Percentiles rank a stretch among this genome's conserved stretches.
phyloP scores from a whole-genome alignment of 371 early-diverging fungal species.

The Mortierella sp. region DNA sequence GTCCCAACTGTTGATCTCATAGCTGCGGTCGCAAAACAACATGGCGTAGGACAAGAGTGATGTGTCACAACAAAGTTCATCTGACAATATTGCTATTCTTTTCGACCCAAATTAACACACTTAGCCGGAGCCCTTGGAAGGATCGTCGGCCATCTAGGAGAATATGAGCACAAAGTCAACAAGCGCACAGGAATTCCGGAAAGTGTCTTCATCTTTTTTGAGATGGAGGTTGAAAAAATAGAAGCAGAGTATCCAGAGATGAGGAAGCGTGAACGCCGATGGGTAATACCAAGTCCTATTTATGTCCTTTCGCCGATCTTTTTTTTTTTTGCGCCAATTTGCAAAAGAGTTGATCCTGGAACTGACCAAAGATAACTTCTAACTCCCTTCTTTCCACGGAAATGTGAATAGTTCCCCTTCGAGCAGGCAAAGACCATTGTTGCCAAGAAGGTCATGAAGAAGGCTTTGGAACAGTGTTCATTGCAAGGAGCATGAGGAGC shows the following conservation, averaged over 20 bases:
- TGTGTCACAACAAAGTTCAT: too few relatives aligned
- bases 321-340: background rate
- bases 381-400: background rate
- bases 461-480: constrained; percentile 61
- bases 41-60: too few relatives aligned
- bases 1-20: background rate
- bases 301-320: background rate
- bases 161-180: constrained; percentile 58
- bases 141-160: constrained; percentile 59
- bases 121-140: constrained; percentile 64
- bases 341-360: too few relatives aligned
- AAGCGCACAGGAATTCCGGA: constrained; percentile 57
- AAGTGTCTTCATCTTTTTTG: constrained; percentile 65
- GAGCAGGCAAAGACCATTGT: constrained; percentile 62
- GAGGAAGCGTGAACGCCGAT: constrained; percentile 61
- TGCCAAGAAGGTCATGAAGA: constrained; percentile 65
- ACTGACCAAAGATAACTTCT: too few relatives aligned
- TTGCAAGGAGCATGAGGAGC: constrained; percentile 37
- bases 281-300: constrained; percentile 57
- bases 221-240: constrained; percentile 62
- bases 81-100: background rate
- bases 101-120: background rate
- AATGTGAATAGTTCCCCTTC: constrained; percentile 59
- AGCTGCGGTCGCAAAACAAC: too few relatives aligned
- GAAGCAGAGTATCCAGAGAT: constrained; percentile 68